Conservation (phyloP, 257 asterid species). For the Nyctanthes arbortristis region DNA sequence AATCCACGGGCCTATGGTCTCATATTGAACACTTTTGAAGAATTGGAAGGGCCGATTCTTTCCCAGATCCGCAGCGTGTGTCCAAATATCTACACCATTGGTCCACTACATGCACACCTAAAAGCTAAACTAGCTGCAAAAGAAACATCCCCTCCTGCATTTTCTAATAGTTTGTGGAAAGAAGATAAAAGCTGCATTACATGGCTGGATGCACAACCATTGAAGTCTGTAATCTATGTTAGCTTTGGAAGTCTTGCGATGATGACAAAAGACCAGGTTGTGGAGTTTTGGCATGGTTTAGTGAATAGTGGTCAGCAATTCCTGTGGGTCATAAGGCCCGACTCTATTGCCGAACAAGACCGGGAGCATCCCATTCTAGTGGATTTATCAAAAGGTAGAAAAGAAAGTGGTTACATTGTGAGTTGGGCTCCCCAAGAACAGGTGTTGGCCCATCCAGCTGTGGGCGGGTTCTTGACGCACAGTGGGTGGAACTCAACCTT, state of each 20-base stretch:
- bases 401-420: constrained; percentile 53
- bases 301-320: constrained; percentile 54
- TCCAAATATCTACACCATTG: constrained; percentile 66
- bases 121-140: constrained; percentile 42
- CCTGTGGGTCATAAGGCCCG: constrained; percentile 62
- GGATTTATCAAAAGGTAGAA: constrained; percentile 34
- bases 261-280: constrained; percentile 35
- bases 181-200: constrained; percentile 47
- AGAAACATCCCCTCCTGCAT: constrained; percentile 16
- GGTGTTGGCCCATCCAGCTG: constrained; percentile 53
- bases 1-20: constrained; percentile 53
- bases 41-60: constrained; percentile 59
- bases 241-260: constrained; percentile 61
- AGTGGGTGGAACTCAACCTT: constrained; percentile 73
- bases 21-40: constrained; percentile 71
- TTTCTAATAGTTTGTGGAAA: constrained; percentile 52
- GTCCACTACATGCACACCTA: constrained; percentile 66
- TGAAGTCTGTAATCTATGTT: constrained; percentile 61
- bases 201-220: constrained; percentile 67
- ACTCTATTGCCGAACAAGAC: constrained; percentile 28
- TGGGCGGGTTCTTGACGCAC: constrained; percentile 70
- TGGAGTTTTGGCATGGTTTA: constrained; percentile 64
- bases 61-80: constrained; percentile 39
- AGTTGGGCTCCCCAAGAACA: constrained; percentile 72
- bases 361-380: constrained; percentile 21